These are phyloP conservation scores for Coelastrella sp. DNA, from an alignment of 139 green algal species.

Conservation along the genomic window DNA sequence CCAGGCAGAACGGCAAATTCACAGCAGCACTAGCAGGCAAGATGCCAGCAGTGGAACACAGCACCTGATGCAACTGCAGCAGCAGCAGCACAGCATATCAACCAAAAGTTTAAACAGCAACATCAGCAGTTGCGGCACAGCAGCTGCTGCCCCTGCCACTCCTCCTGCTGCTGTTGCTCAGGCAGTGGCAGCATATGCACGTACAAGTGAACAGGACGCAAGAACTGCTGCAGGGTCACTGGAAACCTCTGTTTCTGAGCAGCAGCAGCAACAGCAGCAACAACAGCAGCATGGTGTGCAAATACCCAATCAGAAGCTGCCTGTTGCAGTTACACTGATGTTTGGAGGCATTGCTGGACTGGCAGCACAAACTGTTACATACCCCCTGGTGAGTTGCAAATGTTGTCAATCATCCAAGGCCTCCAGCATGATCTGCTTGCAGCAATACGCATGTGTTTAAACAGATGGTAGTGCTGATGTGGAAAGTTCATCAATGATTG, in stretches of 20 bases:
- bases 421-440: neutral
- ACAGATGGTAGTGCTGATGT: neutral
- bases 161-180: neutral
- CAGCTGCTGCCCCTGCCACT: neutral
- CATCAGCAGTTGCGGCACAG: neutral
- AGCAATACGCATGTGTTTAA: neutral
- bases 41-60: no score
- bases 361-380: slow-evolving; percentile 86
- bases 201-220: no score
- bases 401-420: neutral
- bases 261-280: slow-evolving; percentile 22
- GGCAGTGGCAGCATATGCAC: neutral
- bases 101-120: neutral
- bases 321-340: slow-evolving; percentile 78
- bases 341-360: slow-evolving; percentile 88
- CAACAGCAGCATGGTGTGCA: slow-evolving; percentile 33
- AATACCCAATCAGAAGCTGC: slow-evolving; percentile 58
- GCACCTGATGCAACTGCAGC: neutral
- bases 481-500: no score
- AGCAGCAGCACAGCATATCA: neutral
- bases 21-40: neutral
- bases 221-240: neutral
- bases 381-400: slow-evolving; percentile 63
- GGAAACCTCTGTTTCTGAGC: neutral
- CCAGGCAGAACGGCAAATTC: neutral